Conservation (phyloP, 2,329 filamentous ascomycete genomes). For the Beauveria rudraprayagi region DNA sequence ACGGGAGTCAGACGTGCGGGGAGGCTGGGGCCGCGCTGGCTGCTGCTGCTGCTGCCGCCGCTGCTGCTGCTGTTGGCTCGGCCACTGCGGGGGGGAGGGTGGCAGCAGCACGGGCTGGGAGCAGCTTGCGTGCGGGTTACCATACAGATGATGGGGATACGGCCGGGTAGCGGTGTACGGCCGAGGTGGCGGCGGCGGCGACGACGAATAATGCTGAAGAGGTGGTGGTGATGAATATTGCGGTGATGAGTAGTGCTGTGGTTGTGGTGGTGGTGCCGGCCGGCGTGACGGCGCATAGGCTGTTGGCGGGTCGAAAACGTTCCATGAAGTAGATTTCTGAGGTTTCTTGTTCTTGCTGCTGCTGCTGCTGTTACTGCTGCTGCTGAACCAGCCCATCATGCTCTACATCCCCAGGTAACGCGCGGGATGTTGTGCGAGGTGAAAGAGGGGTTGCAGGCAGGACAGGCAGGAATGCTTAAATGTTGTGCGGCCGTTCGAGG, state of each 20-base stretch:
- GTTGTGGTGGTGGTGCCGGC: neutral
- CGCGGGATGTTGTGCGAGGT: neutral
- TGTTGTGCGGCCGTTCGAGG: neutral
- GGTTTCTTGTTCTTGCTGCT: neutral
- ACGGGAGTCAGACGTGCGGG: slow-evolving; percentile 8
- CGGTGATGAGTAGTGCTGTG: slow-evolving; percentile 5
- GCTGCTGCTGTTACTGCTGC: neutral
- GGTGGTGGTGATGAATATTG: neutral
- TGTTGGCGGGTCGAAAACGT: slow-evolving; percentile 12
- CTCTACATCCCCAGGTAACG: neutral
- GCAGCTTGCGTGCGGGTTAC: neutral
- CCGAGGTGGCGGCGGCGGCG: neutral
- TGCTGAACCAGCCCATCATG: slow-evolving; percentile 9
- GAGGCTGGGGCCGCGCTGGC: slow-evolving; percentile 11
- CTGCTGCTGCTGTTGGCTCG: neutral
- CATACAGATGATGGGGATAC: neutral
- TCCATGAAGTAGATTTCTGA: neutral
- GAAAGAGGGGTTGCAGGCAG: neutral
- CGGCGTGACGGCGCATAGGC: neutral
- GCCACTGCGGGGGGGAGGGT: neutral
- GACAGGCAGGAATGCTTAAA: neutral
- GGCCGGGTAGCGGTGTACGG: neutral
- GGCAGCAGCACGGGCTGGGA: neutral
- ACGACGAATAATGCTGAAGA: neutral
- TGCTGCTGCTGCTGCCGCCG: neutral